These are phyloP conservation scores for Aspergillus tamarii DNA, from an alignment of 2,329 filamentous ascomycete genomes.

Conservation along the genomic window DNA sequence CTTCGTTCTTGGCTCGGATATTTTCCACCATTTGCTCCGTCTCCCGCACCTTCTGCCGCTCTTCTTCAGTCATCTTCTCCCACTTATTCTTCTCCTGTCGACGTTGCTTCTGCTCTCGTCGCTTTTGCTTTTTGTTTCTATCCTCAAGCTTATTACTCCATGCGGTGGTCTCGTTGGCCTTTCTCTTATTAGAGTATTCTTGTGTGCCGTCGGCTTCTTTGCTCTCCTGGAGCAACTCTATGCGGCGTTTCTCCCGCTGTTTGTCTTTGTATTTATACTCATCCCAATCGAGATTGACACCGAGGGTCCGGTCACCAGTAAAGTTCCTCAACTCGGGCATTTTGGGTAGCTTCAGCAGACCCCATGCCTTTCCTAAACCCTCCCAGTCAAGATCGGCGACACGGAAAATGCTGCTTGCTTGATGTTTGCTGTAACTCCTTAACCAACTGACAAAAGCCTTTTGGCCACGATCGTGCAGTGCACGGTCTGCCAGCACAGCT, in stretches of 20 bases:
- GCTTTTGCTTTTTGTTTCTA: constrained; percentile 64
- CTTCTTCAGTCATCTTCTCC: constrained; percentile 70
- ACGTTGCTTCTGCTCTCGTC: constrained; percentile 66
- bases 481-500: constrained; percentile 60
- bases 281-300: constrained; percentile 64
- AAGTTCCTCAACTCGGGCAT: constrained; percentile 88
- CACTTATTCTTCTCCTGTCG: constrained; percentile 66
- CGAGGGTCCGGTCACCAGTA: constrained; percentile 66
- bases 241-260: constrained; percentile 67
- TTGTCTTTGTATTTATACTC: constrained; percentile 73
- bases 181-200: constrained; percentile 54
- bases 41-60: constrained; percentile 65
- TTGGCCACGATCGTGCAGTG: constrained; percentile 83
- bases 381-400: constrained; percentile 81
- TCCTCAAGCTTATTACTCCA: constrained; percentile 74
- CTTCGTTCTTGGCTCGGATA: constrained; percentile 62
- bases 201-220: constrained; percentile 42
- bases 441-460: constrained; percentile 93
- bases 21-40: constrained; percentile 66
- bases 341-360: constrained; percentile 79
- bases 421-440: constrained; percentile 86
- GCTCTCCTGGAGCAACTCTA: constrained; percentile 56
- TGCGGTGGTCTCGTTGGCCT: constrained; percentile 63
- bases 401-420: constrained; percentile 88
- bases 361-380: constrained; percentile 81